Evolutionary conservation across 2,329 filamentous ascomycete species (phyloP).

Genomic region (Neonectria magnoliae): DNA sequence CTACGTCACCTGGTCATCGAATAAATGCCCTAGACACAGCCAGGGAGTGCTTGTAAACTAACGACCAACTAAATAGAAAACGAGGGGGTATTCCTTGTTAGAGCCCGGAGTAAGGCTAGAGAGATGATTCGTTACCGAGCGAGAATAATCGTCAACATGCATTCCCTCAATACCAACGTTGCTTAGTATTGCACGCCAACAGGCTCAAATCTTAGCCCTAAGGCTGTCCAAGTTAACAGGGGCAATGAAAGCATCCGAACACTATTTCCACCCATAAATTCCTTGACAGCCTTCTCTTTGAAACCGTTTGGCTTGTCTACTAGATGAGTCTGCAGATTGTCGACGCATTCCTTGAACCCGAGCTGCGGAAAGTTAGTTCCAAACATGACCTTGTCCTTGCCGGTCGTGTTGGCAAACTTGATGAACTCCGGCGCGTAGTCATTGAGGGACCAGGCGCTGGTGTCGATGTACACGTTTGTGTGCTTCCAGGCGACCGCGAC

Average conservation of each 20-base stretch:
- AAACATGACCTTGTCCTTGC: constrained; percentile 25
- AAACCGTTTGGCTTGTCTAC: not conserved
- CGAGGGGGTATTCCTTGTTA: no score
- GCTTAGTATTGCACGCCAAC: no score
- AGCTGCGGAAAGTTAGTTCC: constrained; percentile 28
- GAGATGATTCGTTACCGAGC: no score
- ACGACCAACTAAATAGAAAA: no score
- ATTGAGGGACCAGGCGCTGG: constrained; percentile 21
- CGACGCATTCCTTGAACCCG: constrained; percentile 17
- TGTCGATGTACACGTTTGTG: constrained; percentile 26
- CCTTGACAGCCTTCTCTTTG: constrained; percentile 9
- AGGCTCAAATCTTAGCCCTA: no score
- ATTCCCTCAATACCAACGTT: no score
- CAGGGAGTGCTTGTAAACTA: no score
- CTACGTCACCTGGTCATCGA: no score
- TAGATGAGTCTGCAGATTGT: constrained; percentile 1
- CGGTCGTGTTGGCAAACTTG: constrained; percentile 25
- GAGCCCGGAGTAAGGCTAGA: no score
- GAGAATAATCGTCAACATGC: no score
- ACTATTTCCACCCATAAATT: constrained; percentile 25
- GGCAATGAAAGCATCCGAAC: not conserved
- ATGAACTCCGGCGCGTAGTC: constrained; percentile 23
- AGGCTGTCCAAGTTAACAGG: no score
- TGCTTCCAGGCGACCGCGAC: constrained; percentile 28
- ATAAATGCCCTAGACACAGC: no score